Conservation (phyloP, 768 basidiomycete genomes). For the Auriscalpium microsporum region DNA sequence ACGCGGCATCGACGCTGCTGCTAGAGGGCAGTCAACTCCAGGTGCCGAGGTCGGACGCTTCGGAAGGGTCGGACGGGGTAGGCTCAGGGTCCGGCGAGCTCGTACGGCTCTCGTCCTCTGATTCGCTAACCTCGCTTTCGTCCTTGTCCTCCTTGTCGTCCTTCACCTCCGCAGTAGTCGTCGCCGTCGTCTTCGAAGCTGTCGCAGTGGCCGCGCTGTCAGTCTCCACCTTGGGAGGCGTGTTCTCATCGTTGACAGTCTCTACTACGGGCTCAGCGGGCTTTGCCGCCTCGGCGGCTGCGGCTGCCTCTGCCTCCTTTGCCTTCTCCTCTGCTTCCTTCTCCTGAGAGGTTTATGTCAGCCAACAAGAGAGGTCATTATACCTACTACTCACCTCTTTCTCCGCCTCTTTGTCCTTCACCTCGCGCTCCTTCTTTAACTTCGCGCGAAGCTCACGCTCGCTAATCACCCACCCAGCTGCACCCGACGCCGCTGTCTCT, state of each 20-base stretch:
- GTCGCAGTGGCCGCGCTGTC: slow-evolving; percentile 18
- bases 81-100: not conserved
- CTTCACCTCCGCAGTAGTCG: slow-evolving; percentile 30
- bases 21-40: not conserved
- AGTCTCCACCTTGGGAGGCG: slow-evolving; percentile 11
- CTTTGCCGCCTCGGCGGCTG: slow-evolving; percentile 26
- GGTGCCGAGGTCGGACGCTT: slow-evolving; percentile 10
- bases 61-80: slow-evolving; percentile 9
- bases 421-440: slow-evolving; percentile 67
- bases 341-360: slow-evolving; percentile 25
- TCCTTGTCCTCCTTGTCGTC: slow-evolving; percentile 34
- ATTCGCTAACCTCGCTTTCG: slow-evolving; percentile 17
- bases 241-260: slow-evolving; percentile 17
- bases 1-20: not conserved
- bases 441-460: slow-evolving; percentile 73
- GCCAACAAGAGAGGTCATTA: not conserved
- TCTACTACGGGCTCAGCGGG: slow-evolving; percentile 14
- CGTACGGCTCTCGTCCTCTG: slow-evolving; percentile 15
- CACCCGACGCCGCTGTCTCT: slow-evolving; percentile 61
- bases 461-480: slow-evolving; percentile 60
- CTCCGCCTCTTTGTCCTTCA: slow-evolving; percentile 57
- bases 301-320: slow-evolving; percentile 50
- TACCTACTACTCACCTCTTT: slow-evolving; percentile 41
- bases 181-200: slow-evolving; percentile 2
- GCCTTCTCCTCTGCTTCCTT: slow-evolving; percentile 55